These are phyloP conservation scores for Peniophora sp. DNA, from an alignment of 1,284 basidiomycete genomes.

Conservation along the genomic window DNA sequence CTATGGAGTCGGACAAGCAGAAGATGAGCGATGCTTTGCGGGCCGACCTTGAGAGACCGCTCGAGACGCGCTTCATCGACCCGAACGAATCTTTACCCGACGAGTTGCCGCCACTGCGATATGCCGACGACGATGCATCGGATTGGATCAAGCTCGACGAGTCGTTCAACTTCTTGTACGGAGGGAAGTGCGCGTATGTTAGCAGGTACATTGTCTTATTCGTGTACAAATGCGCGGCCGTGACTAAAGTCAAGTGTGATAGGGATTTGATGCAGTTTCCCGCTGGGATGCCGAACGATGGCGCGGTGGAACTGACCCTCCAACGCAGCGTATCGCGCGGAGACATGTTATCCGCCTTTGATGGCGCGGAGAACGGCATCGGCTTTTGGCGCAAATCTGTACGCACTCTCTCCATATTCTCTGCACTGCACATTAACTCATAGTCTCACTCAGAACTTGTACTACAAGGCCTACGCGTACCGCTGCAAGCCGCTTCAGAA, in stretches of 20 bases:
- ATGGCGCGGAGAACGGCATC: conserved; percentile 62
- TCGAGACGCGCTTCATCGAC: too few species aligned
- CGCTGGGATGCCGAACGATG: conserved; percentile 71
- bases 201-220: conserved; percentile 37
- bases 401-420: conserved; percentile 16
- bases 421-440: not conserved
- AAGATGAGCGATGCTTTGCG: conserved; percentile 50
- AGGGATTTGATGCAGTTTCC: conserved; percentile 85
- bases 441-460: conserved; percentile 42
- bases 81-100: conserved; percentile 3
- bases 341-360: conserved; percentile 53
- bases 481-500: conserved; percentile 56
- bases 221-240: not conserved
- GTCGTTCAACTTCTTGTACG: conserved; percentile 65
- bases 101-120: conserved; percentile 34
- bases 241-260: not conserved
- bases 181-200: conserved; percentile 66
- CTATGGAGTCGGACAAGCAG: conserved; percentile 63
- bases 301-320: conserved; percentile 70
- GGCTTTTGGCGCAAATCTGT: conserved; percentile 63
- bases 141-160: conserved; percentile 69
- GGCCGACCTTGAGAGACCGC: conserved; percentile 8
- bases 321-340: conserved; percentile 60
- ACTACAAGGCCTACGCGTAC: conserved; percentile 75
- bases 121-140: conserved; percentile 32